phyloP scores from a whole-genome alignment of 306 rosid genomes.

The Pyrus pyrifolia region DNA sequence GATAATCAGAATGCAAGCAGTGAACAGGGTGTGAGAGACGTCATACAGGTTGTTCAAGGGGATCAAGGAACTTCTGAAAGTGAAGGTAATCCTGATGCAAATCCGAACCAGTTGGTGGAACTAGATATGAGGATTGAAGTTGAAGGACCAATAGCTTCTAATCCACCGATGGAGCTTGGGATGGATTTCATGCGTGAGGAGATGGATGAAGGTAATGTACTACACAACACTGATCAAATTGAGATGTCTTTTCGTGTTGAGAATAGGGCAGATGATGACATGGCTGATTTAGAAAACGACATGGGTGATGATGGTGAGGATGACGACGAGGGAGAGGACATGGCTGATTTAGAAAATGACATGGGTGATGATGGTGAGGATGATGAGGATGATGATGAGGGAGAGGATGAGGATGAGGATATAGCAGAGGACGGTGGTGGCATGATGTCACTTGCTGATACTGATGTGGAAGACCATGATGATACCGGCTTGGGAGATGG shows the following conservation, averaged over 20 bases:
- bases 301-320: no score
- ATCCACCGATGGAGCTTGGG: constrained; percentile 69
- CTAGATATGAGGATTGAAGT: constrained; percentile 72
- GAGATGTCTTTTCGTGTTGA: constrained; percentile 85
- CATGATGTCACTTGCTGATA: constrained; percentile 85
- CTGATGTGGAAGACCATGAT: constrained; percentile 94
- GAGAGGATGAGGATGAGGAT: constrained; percentile 94
- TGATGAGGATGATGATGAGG: constrained; percentile 94
- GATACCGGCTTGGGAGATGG: constrained; percentile 87
- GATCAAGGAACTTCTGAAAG: constrained; percentile 46
- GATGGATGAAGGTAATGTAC: constrained; percentile 67
- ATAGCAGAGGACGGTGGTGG: constrained; percentile 93
- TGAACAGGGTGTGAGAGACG: constrained; percentile 54
- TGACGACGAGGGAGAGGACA: no score
- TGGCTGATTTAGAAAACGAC: constrained; percentile 54
- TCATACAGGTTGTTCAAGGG: constrained; percentile 41
- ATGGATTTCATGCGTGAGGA: constrained; percentile 88
- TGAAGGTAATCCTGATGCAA: constrained; percentile 38
- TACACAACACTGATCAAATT: constrained; percentile 72
- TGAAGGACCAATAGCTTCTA: constrained; percentile 51
- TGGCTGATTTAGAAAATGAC: constrained; percentile 57
- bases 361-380: constrained; percentile 98
- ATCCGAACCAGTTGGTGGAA: constrained; percentile 50
- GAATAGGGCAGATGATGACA: constrained; percentile 84
- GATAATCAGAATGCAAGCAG: constrained; percentile 46